Base-by-base conservation (phyloP, 2,329 filamentous ascomycete genomes). In the Dendryphion nanum region DNA sequence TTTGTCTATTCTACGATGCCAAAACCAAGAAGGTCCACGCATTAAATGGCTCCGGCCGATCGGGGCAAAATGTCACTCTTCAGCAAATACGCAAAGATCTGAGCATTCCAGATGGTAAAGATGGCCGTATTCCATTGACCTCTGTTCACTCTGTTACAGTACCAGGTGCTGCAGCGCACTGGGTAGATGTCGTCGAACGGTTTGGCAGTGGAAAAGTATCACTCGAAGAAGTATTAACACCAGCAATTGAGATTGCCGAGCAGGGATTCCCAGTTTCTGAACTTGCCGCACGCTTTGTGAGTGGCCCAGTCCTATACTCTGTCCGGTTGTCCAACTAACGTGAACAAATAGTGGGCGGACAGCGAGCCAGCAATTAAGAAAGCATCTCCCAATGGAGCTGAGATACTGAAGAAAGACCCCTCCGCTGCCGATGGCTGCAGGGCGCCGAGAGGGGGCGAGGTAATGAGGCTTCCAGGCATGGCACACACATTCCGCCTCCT, bases 41-140 rank as follows among this genome's bases (percentile, higher is more conserved):
- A 7, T 72, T 97, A 66, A 98, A 98, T 66, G 93, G 90, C 15
- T 96, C 90, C 1, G 93, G 93, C n/a, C 82, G 93, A 18, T 81
- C 89, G 3, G 82, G 86, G 4, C 74, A 69, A 35, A 81, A 83
- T 24, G 81, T 72, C 46, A 86, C 82, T 0, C 74, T 94, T 1
- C 83, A 89, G 37, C 75, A 73, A 20, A 76, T 95, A 38, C 79
- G 86, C 17, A 75, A 76, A 40, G 82, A 85, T 46, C 73, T 97
- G 17, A 81, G 79, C 0, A 55, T 93, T 12, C 71, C 75, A 2
- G 75, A 79, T 6, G 80, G 76, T 10, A 67, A 78, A 26, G 50
- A 59, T 1, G 73, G 72, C 0, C 70, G 71, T 30, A 90, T 96
- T 20, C 89, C 90, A 13, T 80, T 85, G 70, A 67, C 70, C 21